Conservation (phyloP, 1,284 basidiomycete species). For the Sparassis latifolia region DNA sequence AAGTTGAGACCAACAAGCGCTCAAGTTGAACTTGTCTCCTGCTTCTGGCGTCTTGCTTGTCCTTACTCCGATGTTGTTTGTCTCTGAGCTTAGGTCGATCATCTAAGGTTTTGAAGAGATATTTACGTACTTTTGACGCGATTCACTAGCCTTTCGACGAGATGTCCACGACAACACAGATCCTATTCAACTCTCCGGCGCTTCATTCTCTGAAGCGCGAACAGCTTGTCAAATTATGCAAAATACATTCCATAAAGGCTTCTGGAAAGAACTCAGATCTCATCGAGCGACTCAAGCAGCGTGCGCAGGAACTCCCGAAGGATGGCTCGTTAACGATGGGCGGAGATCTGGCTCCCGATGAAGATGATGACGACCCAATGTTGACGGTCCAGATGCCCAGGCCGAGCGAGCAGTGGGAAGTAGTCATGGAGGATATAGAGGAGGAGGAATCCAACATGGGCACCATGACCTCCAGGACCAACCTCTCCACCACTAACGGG, state of each 20-base stretch:
- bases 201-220: conserved; percentile 73
- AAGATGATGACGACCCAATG: conserved; percentile 8
- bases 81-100: too few relatives aligned
- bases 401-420: conserved; percentile 70
- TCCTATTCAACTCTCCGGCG: conserved; percentile 75
- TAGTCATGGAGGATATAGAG: conserved; percentile 68
- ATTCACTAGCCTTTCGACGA: not conserved
- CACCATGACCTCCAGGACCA: conserved; percentile 42
- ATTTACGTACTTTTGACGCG: too few relatives aligned
- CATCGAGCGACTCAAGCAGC: conserved; percentile 56
- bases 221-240: conserved; percentile 76
- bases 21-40: too few relatives aligned
- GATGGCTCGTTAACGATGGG: conserved; percentile 17
- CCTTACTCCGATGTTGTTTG: too few relatives aligned
- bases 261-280: conserved; percentile 71
- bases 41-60: too few relatives aligned
- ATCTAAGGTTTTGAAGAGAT: too few relatives aligned
- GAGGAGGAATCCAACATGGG: conserved; percentile 50
- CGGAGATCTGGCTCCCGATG: not conserved
- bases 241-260: conserved; percentile 70
- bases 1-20: too few relatives aligned
- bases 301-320: conserved; percentile 52
- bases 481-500: conserved; percentile 20
- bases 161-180: conserved; percentile 66
- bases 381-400: conserved; percentile 30